Percentiles rank a stretch among this genome's conserved stretches.
phyloP scores from a whole-genome alignment of 495 filamentous ascomycete genomes.

The Aspergillus taichungensis region DNA sequence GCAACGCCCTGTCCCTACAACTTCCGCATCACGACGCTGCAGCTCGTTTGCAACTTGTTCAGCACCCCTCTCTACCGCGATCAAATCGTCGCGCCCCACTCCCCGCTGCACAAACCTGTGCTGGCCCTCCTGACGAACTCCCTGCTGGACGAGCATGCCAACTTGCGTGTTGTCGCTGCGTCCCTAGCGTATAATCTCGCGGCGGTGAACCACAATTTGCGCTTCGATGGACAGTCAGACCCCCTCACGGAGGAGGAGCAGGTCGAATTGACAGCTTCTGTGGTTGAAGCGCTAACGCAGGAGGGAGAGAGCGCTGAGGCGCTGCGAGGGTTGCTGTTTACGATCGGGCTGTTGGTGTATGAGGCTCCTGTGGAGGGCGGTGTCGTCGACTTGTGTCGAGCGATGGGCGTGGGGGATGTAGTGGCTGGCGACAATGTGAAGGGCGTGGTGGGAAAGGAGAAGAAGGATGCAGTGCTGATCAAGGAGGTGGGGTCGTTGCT shows the following conservation, averaged over 20 bases:
- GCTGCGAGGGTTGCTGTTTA: conserved; percentile 60
- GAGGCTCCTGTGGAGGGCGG: conserved; percentile 57
- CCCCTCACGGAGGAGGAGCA: conserved; percentile 57
- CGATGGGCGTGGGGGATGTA: conserved; percentile 57
- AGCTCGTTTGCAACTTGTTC: conserved; percentile 57
- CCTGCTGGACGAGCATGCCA: conserved; percentile 45
- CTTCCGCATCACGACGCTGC: conserved; percentile 69
- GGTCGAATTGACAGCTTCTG: conserved; percentile 66
- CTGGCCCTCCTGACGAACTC: conserved; percentile 42
- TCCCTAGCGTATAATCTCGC: conserved; percentile 80
- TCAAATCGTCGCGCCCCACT: conserved; percentile 26
- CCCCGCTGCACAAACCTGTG: conserved; percentile 23
- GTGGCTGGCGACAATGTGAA: conserved; percentile 46
- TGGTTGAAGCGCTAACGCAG: conserved; percentile 63
- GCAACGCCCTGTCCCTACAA: conserved; percentile 58
- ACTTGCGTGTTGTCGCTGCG: conserved; percentile 65
- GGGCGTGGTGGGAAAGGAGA: conserved; percentile 43
- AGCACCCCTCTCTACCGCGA: conserved; percentile 41
- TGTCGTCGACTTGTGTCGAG: conserved; percentile 62
- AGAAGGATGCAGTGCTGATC: conserved; percentile 28
- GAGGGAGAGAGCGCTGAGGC: conserved; percentile 63
- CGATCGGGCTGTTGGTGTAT: conserved; percentile 67
- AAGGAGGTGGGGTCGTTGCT: conserved; percentile 48
- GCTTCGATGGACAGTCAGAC: conserved; percentile 49
- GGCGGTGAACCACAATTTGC: conserved; percentile 54